Evolutionary conservation across 176 grass and related monocot genomes (phyloP), one percentile per base, ranked within the genome.

Genomic region (Ampelocalamus luodianensis): DNA sequence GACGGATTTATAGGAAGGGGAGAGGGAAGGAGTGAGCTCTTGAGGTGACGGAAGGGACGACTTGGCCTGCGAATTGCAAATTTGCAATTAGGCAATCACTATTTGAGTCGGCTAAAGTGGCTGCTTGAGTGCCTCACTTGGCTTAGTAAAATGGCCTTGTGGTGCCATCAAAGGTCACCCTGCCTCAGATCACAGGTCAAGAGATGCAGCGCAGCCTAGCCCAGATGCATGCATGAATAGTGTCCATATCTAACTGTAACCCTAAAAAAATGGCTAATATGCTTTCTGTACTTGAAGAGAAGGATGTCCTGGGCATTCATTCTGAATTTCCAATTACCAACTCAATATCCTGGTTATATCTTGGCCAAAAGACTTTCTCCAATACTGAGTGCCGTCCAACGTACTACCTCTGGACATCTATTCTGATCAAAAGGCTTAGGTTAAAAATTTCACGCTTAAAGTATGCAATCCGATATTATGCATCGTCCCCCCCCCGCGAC

Each of bases 11-110:
- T 87, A 91, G 85, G 80, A 15, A 40, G 29, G 45, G 12, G 5
- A 1, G 8, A 27, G 16, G 29, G 6, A 3, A 32, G 6, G 2
- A 62, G 16, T 34, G 84, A 83, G 75, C 89, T 83, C 80, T 90
- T 90, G 89, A 74, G 89, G 61, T 72, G 80, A 63, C 69, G 89
- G 80, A 90, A 91, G 85, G 85, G 89, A 69, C 89, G 68, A 62
- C 72, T n/a, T 56, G 43, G 3, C 8, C 53, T 23, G 74, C 38
- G 56, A 68, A 69, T 78, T 8, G 77, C 23, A 23, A 65, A 68
- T 60, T 78, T 8, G 77, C 23, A 23, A 65, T 16, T 64, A 53
- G 77, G 77, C 34, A 11, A 73, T 67, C 68, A 29, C 8, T 20
- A 13, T 24, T 12, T 59, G n/a, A 32, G 77, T 74, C 26, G 48